Conservation (phyloP, 768 basidiomycete genomes). For the Lentinula edodes region DNA sequence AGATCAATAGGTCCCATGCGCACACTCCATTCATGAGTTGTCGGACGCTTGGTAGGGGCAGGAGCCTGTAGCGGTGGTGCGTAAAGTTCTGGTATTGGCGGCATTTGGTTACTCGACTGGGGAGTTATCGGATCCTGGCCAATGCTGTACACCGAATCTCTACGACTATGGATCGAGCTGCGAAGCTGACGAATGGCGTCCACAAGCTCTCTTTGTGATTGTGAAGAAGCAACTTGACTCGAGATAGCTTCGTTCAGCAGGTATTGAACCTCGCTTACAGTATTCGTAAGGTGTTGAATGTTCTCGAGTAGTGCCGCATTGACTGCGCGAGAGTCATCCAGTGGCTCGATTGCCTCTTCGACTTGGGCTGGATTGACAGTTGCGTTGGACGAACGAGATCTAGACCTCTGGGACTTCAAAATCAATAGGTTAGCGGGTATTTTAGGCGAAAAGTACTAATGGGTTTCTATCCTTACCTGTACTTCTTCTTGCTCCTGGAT, state of each 20-base stretch:
- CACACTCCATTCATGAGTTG: neutral
- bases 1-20: conserved; percentile 3
- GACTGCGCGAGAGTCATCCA: neutral
- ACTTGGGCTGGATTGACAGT: neutral
- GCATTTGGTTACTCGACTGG: neutral
- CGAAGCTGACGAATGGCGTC: neutral
- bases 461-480: neutral
- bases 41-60: neutral
- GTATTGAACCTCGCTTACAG: conserved; percentile 1
- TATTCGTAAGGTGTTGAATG: neutral
- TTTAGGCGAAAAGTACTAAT: too few species aligned
- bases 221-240: neutral
- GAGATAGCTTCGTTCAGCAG: neutral
- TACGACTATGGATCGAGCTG: neutral
- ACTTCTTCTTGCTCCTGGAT: conserved; percentile 15
- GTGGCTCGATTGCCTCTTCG: neutral
- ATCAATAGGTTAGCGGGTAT: too few species aligned
- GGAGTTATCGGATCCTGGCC: neutral
- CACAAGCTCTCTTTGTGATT: neutral
- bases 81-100: neutral
- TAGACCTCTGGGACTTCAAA: neutral
- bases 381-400: neutral
- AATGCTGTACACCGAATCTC: conserved; percentile 1
- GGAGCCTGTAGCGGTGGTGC: neutral
- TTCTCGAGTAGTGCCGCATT: neutral